These are phyloP conservation scores for Caloboletus firmus DNA, from an alignment of 1,284 basidiomycete genomes.

Conservation along the genomic window DNA sequence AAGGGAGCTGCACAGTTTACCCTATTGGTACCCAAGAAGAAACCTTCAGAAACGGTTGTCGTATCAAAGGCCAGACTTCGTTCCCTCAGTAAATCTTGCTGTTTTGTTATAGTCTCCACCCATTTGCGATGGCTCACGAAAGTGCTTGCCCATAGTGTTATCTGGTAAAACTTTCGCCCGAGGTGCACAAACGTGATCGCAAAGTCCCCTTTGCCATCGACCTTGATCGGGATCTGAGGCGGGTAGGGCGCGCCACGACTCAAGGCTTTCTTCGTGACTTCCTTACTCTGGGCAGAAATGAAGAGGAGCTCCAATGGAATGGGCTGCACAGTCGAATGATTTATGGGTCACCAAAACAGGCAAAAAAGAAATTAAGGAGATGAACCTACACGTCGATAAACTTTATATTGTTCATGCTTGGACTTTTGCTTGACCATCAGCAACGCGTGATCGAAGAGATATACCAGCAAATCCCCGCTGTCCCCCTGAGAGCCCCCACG, in stretches of 20 bases:
- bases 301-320: conserved; percentile 94
- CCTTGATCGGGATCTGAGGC: conserved; percentile 48
- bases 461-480: conserved; percentile 87
- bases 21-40: conserved; percentile 80
- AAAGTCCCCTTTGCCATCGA: conserved; percentile 85
- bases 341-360: conserved; percentile 6
- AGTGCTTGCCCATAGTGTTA: conserved; percentile 92
- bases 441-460: conserved; percentile 96
- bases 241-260: conserved; percentile 53
- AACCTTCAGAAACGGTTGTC: conserved; percentile 81
- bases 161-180: conserved; percentile 89
- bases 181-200: conserved; percentile 93
- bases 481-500: conserved; percentile 79
- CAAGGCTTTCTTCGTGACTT: conserved; percentile 49
- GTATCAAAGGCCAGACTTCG: conserved; percentile 89
- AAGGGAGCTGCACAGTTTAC: conserved; percentile 96
- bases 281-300: conserved; percentile 60
- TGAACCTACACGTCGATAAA: conserved; percentile 82
- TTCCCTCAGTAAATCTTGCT: conserved; percentile 85
- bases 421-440: conserved; percentile 94
- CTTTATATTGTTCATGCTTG: conserved; percentile 91
- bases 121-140: conserved; percentile 89
- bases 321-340: conserved; percentile 52
- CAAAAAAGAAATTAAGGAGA: background rate
- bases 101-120: conserved; percentile 90